A percentile compares a stretch with the other conserved stretches of the same genome.
These are phyloP conservation scores for Trichoderma sp. DNA, from an alignment of 2,329 filamentous ascomycete species.

Conservation along the genomic window DNA sequence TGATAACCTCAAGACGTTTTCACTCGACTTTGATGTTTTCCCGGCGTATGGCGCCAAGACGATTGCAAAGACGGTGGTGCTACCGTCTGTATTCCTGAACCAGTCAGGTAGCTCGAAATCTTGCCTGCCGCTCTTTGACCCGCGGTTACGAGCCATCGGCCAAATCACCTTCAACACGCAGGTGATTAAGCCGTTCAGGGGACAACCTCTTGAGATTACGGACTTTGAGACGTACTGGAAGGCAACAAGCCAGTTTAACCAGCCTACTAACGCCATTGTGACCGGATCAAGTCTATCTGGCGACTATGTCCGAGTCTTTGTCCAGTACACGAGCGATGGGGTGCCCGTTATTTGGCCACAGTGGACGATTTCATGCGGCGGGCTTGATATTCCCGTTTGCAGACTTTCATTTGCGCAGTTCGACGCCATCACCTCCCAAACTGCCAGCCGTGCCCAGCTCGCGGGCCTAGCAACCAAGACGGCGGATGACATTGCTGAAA, in stretches of 20 bases:
- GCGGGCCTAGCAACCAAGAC: conserved; percentile 47
- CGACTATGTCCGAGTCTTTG: conserved; percentile 89
- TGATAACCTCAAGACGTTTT: conserved; percentile 88
- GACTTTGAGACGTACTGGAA: conserved; percentile 99
- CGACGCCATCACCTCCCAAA: conserved; percentile 50
- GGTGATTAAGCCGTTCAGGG: conserved; percentile 93
- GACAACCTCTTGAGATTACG: conserved; percentile 90
- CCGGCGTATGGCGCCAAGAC: conserved; percentile 97
- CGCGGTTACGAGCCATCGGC: conserved; percentile 85
- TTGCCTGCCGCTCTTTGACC: conserved; percentile 89
- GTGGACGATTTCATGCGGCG: conserved; percentile 76
- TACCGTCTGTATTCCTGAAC: conserved; percentile 82
- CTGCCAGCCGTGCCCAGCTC: conserved; percentile 47
- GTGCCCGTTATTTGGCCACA: conserved; percentile 84
- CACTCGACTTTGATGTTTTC: conserved; percentile 96
- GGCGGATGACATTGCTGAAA: conserved; percentile 58
- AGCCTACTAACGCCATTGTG: conserved; percentile 77
- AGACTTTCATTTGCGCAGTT: conserved; percentile 77
- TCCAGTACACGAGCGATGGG: conserved; percentile 87
- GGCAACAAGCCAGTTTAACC: conserved; percentile 88
- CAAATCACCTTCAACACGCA: conserved; percentile 94
- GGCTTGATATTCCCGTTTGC: conserved; percentile 78
- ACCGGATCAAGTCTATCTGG: conserved; percentile 94
- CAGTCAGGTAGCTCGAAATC: conserved; percentile 74
- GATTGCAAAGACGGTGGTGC: conserved; percentile 91